Conservation (phyloP, 1,284 basidiomycete species). For the Sporisorium exsertum region DNA sequence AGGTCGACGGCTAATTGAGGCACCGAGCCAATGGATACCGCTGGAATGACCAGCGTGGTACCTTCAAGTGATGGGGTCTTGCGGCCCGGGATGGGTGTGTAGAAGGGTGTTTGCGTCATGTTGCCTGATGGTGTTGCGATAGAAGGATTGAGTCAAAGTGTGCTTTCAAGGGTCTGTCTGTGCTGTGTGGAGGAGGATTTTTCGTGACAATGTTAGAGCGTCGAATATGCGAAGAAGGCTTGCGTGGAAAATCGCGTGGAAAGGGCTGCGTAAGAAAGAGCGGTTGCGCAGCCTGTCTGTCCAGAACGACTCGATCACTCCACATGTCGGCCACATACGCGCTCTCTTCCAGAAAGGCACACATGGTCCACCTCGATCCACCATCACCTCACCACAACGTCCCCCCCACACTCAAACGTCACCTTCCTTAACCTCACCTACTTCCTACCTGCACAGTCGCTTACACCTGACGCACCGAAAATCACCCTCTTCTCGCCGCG, state of each 20-base stretch:
- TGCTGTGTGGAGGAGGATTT: constrained; percentile 19
- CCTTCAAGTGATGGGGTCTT: constrained; percentile 19
- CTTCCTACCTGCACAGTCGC: too few relatives aligned
- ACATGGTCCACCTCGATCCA: constrained; percentile 24
- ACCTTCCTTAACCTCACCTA: background rate
- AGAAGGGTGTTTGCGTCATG: constrained; percentile 30
- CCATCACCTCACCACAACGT: constrained; percentile 5
- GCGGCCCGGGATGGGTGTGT: constrained; percentile 4
- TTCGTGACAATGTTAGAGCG: constrained; percentile 39
- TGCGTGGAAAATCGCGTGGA: constrained; percentile 24
- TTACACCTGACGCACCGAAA: too few relatives aligned
- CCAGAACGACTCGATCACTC: constrained; percentile 38
- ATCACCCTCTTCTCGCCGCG: background rate
- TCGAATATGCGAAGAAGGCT: background rate
- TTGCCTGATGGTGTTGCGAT: background rate
- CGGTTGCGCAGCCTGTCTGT: background rate
- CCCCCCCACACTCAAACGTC: background rate
- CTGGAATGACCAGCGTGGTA: constrained; percentile 56
- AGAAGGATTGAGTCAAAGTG: constrained; percentile 7
- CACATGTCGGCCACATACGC: constrained; percentile 17
- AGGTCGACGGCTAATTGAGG: constrained; percentile 62
- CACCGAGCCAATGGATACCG: constrained; percentile 60
- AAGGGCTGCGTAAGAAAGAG: constrained; percentile 17
- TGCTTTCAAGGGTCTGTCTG: constrained; percentile 4
- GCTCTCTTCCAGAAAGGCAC: background rate